These are phyloP conservation scores for Castanospermum australe DNA, from an alignment of 306 rosid genomes.

Conservation along the genomic window DNA sequence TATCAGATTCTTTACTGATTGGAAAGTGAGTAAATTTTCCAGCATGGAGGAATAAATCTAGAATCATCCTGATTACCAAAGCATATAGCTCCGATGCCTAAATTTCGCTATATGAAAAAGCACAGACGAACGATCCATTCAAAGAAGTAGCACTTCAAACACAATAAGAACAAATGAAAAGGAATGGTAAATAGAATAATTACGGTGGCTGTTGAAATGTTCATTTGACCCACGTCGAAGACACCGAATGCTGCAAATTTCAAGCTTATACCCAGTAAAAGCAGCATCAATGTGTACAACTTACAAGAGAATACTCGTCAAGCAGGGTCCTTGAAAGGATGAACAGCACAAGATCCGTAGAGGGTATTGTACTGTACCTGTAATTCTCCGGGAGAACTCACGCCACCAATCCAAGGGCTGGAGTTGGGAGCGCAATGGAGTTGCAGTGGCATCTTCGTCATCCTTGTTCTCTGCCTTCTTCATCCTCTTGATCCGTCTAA, in stretches of 20 bases:
- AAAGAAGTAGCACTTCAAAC: not conserved
- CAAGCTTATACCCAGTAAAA: slow-evolving; percentile 16
- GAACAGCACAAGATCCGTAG: not conserved
- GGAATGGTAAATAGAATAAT: not conserved
- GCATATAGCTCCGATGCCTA: not conserved
- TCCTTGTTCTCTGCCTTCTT: slow-evolving; percentile 61
- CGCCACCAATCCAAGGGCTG: slow-evolving; percentile 88
- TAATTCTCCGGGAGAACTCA: slow-evolving; percentile 68
- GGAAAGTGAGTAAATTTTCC: not conserved
- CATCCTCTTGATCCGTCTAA: slow-evolving; percentile 78
- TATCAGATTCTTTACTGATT: not conserved
- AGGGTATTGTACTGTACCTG: slow-evolving; percentile 43
- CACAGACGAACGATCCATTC: not conserved
- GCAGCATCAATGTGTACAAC: slow-evolving; percentile 33
- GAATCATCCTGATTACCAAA: slow-evolving; percentile 4
- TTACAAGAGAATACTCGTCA: not conserved
- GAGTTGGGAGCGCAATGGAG: slow-evolving; percentile 46
- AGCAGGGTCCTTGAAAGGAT: not conserved
- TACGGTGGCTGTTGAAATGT: slow-evolving; percentile 23
- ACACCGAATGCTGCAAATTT: slow-evolving; percentile 26
- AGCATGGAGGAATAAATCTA: not conserved
- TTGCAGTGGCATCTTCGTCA: slow-evolving; percentile 54
- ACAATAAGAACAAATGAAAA: not conserved
- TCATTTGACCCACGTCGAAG: slow-evolving; percentile 27
- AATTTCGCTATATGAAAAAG: not conserved